Conservation (phyloP, 345 rosid species). For the Toxicodendron radicans region DNA sequence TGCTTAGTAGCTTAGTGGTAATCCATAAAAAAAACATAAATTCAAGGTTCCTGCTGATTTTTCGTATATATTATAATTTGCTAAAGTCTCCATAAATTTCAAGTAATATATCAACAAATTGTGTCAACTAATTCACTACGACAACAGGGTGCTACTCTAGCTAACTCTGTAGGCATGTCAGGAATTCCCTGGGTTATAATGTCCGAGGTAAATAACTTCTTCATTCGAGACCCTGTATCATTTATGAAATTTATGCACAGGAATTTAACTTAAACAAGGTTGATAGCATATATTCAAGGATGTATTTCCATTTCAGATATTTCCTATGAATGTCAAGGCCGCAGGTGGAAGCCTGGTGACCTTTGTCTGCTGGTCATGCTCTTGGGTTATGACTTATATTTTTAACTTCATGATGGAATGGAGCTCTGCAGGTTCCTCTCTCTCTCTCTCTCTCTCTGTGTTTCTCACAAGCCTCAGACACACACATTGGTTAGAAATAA, state of each 20-base stretch:
- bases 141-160: constrained; percentile 38
- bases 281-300: background rate
- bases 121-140: constrained; percentile 5
- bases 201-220: constrained; percentile 58
- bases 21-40: background rate
- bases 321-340: constrained; percentile 49
- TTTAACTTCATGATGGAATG: constrained; percentile 49
- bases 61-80: too few species aligned
- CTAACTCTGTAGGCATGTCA: constrained; percentile 47
- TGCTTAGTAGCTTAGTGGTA: constrained; percentile 42
- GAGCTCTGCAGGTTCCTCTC: constrained; percentile 40
- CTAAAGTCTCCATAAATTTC: too few species aligned
- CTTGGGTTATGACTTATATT: constrained; percentile 41
- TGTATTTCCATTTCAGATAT: constrained; percentile 33
- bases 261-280: background rate
- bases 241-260: background rate
- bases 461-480: too few species aligned
- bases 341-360: constrained; percentile 50
- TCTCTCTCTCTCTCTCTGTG: background rate
- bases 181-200: constrained; percentile 60
- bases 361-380: constrained; percentile 39
- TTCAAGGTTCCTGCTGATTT: too few species aligned
- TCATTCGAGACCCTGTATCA: background rate
- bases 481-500: background rate
- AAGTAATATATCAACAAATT: background rate